A percentile compares a stretch with the other conserved stretches of the same genome.
Evolutionary conservation across 805 yeast genomes (phyloP).

Genomic region (Hyphopichia homilentoma): DNA sequence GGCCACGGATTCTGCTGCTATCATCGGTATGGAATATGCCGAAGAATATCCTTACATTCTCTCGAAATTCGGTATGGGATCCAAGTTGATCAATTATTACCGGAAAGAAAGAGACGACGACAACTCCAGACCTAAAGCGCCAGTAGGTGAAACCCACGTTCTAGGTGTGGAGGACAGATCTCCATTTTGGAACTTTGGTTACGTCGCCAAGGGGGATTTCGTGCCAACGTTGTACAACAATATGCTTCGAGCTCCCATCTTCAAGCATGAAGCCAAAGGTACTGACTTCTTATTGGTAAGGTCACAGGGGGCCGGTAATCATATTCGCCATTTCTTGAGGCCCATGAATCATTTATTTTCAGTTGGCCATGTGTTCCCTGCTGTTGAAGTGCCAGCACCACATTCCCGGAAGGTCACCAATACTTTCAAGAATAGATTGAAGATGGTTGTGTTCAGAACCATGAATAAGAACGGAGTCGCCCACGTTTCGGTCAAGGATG

Average conservation of each 20-base stretch:
- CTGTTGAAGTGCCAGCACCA: constrained; percentile 94
- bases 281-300: constrained; percentile 83
- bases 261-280: constrained; percentile 70
- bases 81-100: constrained; percentile 88
- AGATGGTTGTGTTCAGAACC: constrained; percentile 89
- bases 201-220: constrained; percentile 89
- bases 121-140: constrained; percentile 77
- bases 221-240: constrained; percentile 93
- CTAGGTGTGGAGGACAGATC: constrained; percentile 94
- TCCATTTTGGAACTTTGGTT: constrained; percentile 98
- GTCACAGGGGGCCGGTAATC: constrained; percentile 76
- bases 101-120: constrained; percentile 81
- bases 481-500: constrained; percentile 79
- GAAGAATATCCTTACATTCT: constrained; percentile 84
- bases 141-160: constrained; percentile 92
- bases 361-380: constrained; percentile 92
- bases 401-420: constrained; percentile 95
- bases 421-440: constrained; percentile 82
- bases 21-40: constrained; percentile 80
- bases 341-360: constrained; percentile 70
- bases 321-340: constrained; percentile 66
- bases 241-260: constrained; percentile 88
- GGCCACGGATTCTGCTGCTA: constrained; percentile 74
- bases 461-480: constrained; percentile 71
- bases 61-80: constrained; percentile 93